Conservation (phyloP, 148 eudicot genomes). For the Diospyros lotus region DNA sequence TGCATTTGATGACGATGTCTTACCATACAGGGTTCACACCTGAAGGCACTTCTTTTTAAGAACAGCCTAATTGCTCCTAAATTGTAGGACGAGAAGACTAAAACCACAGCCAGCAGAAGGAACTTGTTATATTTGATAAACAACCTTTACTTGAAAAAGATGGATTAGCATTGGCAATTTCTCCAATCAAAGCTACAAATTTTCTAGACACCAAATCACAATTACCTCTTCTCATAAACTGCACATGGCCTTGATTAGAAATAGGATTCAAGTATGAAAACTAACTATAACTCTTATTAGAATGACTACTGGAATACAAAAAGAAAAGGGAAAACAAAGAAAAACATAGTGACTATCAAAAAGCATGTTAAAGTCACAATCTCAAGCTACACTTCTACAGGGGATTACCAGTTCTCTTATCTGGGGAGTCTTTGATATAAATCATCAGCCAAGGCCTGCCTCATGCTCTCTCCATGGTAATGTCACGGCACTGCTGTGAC, state of each 20-base stretch:
- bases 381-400: conserved; percentile 16
- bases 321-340: not conserved
- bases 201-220: not conserved
- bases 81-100: too few relatives aligned
- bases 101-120: too few relatives aligned
- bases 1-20: too few relatives aligned
- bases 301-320: not conserved
- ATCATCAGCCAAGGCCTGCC: conserved; percentile 88
- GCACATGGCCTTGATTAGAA: not conserved
- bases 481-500: too few relatives aligned
- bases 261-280: not conserved
- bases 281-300: not conserved
- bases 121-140: not conserved
- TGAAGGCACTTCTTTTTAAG: too few relatives aligned
- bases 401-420: conserved; percentile 22
- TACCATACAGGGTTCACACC: too few relatives aligned
- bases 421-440: conserved; percentile 66
- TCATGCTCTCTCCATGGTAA: conserved; percentile 65
- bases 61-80: too few relatives aligned
- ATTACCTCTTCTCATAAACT: not conserved
- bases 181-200: not conserved
- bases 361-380: not conserved
- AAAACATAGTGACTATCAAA: not conserved
- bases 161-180: not conserved
- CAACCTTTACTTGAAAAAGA: not conserved